Base-by-base conservation (phyloP, 2,329 filamentous ascomycete genomes). In the Ophiostoma fasciatum region DNA sequence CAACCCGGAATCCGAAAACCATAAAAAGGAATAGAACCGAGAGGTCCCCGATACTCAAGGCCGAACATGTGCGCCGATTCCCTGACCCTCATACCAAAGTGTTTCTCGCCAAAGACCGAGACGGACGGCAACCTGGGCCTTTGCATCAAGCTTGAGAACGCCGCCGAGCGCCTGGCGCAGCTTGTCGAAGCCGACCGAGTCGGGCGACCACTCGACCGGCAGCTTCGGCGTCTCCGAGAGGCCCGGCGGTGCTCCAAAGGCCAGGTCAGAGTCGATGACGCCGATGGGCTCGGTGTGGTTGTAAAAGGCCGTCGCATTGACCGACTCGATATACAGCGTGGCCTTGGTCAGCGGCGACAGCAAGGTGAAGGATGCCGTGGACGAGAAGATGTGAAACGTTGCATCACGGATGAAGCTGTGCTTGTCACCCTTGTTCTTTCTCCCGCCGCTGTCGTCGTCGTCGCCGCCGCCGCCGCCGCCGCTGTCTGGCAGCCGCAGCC, bases 301-400 rank as follows among this genome's bases (percentile, higher is more conserved):
- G 55, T 93, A 92, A 42, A 75, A 79, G 0, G 90, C 85, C 2
- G 79, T 84, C 7, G 88, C 88, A 49, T 93, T 79, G 48, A 96
- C 70, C 34, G 65, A 68, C 26, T 83, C 82, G 43, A 98, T 70
- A 47, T 75, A 81, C 14, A 96, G 58, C 1, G 75, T 83, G 35
- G 80, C 80, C 39, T 74, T 62, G 28, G 64, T 59, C 8, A 96
- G 63, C 0, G 90, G 90, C 1, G 87, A 94, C 27, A 77, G 67
- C 17, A 96, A 66, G 0, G 72, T 76, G 55, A 98, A 94, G 1
- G 78, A 74, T 4, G 88, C 88, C 0, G 84, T 85, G 1, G 84
- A 93, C 13, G 82, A 81, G 43, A 90, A 68, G 35, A 96, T 58
- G 58, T 96, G 85, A 57, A 98, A 77, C 7, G 78, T 88, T 10